Evolutionary conservation across 306 rosid species (phyloP).

Genomic region (Lotus japonicus): DNA sequence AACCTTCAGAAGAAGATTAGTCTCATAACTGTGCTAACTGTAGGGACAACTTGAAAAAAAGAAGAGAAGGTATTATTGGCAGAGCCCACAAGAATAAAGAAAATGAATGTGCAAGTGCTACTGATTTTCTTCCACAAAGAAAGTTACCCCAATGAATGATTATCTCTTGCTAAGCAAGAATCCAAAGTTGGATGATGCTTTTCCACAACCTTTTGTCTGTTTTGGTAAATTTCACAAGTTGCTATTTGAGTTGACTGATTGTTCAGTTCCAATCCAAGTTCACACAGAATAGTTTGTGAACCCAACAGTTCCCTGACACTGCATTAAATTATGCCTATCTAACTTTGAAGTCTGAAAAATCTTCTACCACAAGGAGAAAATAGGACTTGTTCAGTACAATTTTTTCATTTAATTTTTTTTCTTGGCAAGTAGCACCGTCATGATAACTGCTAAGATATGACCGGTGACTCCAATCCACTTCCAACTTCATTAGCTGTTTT

Average conservation of each 20-base stretch:
- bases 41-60: too few species aligned
- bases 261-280: constrained; percentile 8
- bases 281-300: constrained; percentile 16
- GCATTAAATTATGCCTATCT: constrained; percentile 48
- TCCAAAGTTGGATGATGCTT: constrained; percentile 51
- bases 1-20: too few species aligned
- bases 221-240: constrained; percentile 23
- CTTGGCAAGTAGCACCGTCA: background rate
- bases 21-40: too few species aligned
- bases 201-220: constrained; percentile 15
- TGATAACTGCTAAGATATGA: background rate
- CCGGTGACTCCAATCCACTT: background rate
- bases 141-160: constrained; percentile 26
- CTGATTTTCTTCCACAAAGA: constrained; percentile 37
- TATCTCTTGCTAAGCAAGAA: constrained; percentile 50
- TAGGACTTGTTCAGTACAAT: background rate
- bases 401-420: background rate
- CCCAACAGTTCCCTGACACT: constrained; percentile 8
- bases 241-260: background rate
- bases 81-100: constrained; percentile 74
- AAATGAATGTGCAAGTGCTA: constrained; percentile 35
- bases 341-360: constrained; percentile 24
- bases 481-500: background rate
- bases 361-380: constrained; percentile 1
- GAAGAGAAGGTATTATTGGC: too few species aligned